Evolutionary conservation across 192 early-diverging fungal genomes (phyloP).

Genomic region (Linnemannia elongata): DNA sequence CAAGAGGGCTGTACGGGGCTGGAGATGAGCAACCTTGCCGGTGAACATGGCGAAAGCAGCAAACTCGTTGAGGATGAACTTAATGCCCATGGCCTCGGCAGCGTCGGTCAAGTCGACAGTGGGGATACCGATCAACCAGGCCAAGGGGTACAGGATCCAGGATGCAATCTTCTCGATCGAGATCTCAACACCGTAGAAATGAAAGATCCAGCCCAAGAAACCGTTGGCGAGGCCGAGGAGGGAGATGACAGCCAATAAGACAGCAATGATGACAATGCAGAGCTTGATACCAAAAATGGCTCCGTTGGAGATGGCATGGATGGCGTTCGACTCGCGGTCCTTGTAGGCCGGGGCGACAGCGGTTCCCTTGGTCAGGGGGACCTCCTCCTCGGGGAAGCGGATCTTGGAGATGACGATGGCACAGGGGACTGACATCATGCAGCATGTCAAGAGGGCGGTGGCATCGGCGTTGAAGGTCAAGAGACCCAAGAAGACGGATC

Average conservation of each 20-base stretch:
- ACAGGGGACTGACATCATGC: conserved; percentile 93
- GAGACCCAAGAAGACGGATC: conserved; percentile 85
- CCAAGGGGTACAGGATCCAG: conserved; percentile 79
- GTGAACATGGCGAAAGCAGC: conserved; percentile 78
- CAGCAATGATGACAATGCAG: conserved; percentile 79
- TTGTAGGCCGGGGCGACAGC: conserved; percentile 70
- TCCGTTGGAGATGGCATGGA: conserved; percentile 89
- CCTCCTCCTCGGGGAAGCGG: conserved; percentile 85
- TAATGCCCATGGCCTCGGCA: conserved; percentile 68
- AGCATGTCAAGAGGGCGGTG: conserved; percentile 81
- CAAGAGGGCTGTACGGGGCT: conserved; percentile 64
- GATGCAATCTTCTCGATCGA: conserved; percentile 80
- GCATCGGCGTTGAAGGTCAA: conserved; percentile 76
- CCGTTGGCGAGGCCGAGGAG: conserved; percentile 79
- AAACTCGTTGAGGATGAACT: conserved; percentile 92
- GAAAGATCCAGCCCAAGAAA: conserved; percentile 77
- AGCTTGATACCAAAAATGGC: conserved; percentile 87
- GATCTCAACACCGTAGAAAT: conserved; percentile 70
- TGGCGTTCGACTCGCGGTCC: conserved; percentile 78
- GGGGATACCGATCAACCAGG: conserved; percentile 68
- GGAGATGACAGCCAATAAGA: conserved; percentile 81
- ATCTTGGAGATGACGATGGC: conserved; percentile 88
- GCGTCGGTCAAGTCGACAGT: conserved; percentile 40
- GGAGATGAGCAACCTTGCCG: conserved; percentile 56
- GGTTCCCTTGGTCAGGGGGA: conserved; percentile 79